Conservation (phyloP, 352 stramenopile genomes). For the Phytophthora uliginosa region DNA sequence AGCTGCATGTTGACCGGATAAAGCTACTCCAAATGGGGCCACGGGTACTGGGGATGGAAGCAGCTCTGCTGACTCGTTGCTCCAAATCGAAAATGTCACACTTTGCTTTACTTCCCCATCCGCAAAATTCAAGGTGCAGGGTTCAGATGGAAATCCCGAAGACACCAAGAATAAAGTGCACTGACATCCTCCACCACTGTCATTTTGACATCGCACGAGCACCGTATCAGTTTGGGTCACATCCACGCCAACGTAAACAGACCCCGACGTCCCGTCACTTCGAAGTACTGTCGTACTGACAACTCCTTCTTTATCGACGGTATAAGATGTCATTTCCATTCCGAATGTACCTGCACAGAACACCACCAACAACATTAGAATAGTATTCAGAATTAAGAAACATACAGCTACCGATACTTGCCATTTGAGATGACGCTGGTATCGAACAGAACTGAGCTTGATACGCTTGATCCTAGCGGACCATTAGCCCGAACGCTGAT, state of each 20-base stretch:
- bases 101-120: constrained; percentile 54
- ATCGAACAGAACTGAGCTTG: constrained; percentile 20
- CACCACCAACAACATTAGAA: background rate
- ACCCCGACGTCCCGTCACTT: constrained; percentile 44
- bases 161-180: constrained; percentile 47
- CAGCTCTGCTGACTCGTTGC: constrained; percentile 44
- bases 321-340: constrained; percentile 29
- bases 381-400: background rate
- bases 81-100: constrained; percentile 47
- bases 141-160: constrained; percentile 15
- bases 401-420: background rate
- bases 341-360: constrained; percentile 23
- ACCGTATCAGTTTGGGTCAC: constrained; percentile 43
- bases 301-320: constrained; percentile 21
- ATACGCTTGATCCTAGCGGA: constrained; percentile 33
- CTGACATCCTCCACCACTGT: constrained; percentile 26
- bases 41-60: constrained; percentile 25
- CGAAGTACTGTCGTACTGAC: constrained; percentile 43
- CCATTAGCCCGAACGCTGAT: constrained; percentile 39
- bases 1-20: constrained; percentile 34
- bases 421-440: constrained; percentile 24
- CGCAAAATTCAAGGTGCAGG: constrained; percentile 43
- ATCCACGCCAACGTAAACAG: constrained; percentile 36
- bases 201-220: constrained; percentile 42
- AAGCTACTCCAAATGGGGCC: constrained; percentile 22